phyloP scores from a whole-genome alignment of 2,329 filamentous ascomycete species.

The Daldinia eschscholtzii region DNA sequence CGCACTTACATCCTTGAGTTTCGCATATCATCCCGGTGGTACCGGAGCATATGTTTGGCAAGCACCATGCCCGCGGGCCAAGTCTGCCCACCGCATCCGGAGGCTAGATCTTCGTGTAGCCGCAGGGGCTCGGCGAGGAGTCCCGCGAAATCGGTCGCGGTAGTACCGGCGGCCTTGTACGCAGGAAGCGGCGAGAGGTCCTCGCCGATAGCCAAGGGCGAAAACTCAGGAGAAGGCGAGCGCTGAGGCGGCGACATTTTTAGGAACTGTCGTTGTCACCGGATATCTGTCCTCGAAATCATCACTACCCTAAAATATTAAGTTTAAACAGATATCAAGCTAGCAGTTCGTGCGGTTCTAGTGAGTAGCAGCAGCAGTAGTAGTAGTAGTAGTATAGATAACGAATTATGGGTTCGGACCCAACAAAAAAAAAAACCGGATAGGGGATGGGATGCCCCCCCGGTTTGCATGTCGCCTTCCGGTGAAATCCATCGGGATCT shows the following conservation, averaged over 20 bases:
- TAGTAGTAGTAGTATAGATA: constrained; percentile 6
- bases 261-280: constrained; percentile 9
- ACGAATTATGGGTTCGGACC: constrained; percentile 21
- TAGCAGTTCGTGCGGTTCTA: not conserved
- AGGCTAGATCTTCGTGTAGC: constrained; percentile 85
- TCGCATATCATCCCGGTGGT: constrained; percentile 72
- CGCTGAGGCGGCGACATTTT: constrained; percentile 34
- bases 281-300: not conserved
- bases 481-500: constrained; percentile 35
- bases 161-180: constrained; percentile 68
- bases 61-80: constrained; percentile 96
- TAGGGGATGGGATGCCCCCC: constrained; percentile 4
- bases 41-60: constrained; percentile 84
- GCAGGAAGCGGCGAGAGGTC: constrained; percentile 70
- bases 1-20: constrained; percentile 77
- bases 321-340: constrained; percentile 1
- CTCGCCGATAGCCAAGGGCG: constrained; percentile 64
- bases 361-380: not conserved
- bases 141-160: constrained; percentile 75
- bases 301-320: not conserved
- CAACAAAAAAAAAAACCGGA: constrained; percentile 11
- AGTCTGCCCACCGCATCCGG: constrained; percentile 91
- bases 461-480: constrained; percentile 18
- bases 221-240: constrained; percentile 63
- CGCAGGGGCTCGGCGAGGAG: constrained; percentile 77